Evolutionary conservation across 306 rosid species (phyloP), one percentile per base, ranked within the genome.

Genomic region (Prosopis cineraria): DNA sequence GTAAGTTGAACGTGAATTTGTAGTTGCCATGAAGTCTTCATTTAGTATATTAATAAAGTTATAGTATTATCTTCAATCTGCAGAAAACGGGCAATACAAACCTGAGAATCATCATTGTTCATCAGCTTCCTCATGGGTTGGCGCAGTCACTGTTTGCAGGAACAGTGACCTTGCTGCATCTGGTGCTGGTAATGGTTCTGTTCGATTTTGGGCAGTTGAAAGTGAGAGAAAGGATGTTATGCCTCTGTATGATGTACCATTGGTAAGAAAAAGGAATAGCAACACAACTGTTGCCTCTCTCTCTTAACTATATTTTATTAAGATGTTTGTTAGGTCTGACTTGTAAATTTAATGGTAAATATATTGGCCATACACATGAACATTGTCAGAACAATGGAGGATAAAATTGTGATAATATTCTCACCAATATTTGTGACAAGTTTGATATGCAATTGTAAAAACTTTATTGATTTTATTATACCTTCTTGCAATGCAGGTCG

Each of bases 101-200:
- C 80, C 84, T 11, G 83, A 79, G 76, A 85, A 74, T 36, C 79
- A 47, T 48, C 82, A 72, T 62, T 79, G 83, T 85, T 84, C 60
- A 24, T 89, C 93, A 22, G 91, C 85, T 63, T 71, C 70, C 70
- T 93, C 97, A 16, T 95, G 99, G 98, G 92, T 95, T 76, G 88
- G 96, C 85, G 91, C 97, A 7, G 85, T 93, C 45, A 53, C 87
- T 33, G 90, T 87, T 72, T 95, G 99, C 83, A 81, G 93, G 75
- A 88, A 88, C 79, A 93, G 97, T 77, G 99, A 95, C 75, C 93
- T 95, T 80, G 96, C 93, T 41, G 99, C 96, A 75, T 91, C 98
- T 63, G 98, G 96, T 55, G 99, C 98, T n/a, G 98, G 96, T 53
- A 89, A 91, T 53, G 99, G 99, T 34, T 89, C 71, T 34, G 93